A percentile compares a stretch with the other conserved stretches of the same genome.
Evolutionary conservation across 202 grass and related monocot species (phyloP).

Genomic region (Saccharum hybrid): DNA sequence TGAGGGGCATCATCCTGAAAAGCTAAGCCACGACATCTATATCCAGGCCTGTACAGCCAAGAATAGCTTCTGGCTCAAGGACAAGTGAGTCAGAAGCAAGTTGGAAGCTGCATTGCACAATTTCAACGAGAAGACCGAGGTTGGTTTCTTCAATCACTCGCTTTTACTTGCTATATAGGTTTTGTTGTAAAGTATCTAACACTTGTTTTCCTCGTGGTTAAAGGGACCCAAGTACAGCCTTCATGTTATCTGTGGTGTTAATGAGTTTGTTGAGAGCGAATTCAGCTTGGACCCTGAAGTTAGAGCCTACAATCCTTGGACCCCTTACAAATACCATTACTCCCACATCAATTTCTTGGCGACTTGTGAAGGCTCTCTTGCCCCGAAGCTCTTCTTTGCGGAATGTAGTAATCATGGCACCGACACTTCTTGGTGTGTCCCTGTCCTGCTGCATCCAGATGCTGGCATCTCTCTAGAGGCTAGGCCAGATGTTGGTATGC

Average conservation of each 20-base stretch:
- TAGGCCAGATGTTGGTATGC: background rate
- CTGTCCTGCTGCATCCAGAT: background rate
- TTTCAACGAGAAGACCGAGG: background rate
- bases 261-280: background rate
- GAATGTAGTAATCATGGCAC: background rate
- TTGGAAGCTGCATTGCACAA: too few relatives aligned
- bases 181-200: background rate
- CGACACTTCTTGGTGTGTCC: background rate
- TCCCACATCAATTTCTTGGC: constrained; percentile 14
- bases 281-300: background rate
- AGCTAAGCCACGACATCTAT: too few relatives aligned
- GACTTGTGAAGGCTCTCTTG: background rate
- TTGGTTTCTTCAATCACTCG: background rate
- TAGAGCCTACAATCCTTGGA: background rate
- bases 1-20: too few relatives aligned
- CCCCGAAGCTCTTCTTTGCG: background rate
- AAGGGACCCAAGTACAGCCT: background rate
- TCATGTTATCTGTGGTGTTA: background rate
- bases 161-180: background rate
- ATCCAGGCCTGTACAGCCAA: too few relatives aligned
- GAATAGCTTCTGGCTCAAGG: too few relatives aligned
- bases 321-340: background rate
- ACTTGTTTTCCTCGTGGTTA: background rate
- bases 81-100: background rate
- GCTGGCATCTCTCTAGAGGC: background rate